A percentile compares a stretch with the other conserved stretches of the same genome.
Evolutionary conservation across 441 rosid species (phyloP).

Genomic region (California macrophylla): DNA sequence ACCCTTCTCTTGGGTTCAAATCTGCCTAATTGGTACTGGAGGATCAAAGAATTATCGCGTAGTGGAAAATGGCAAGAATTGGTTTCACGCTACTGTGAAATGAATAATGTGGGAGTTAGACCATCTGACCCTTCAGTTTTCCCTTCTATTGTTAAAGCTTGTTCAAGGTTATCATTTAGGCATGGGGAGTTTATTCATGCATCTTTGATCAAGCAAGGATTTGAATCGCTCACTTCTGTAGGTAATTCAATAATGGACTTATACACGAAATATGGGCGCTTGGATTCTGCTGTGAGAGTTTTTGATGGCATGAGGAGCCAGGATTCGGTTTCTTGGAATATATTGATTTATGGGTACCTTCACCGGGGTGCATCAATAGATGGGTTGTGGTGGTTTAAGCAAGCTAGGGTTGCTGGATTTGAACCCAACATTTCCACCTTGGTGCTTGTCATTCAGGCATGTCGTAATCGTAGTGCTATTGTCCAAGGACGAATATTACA

Average conservation of each 20-base stretch:
- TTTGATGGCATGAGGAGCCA: conserved; percentile 30
- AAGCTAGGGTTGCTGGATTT: conserved; percentile 42
- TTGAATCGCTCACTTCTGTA: conserved; percentile 36
- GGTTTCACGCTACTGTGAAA: conserved; percentile 30
- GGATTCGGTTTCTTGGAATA: conserved; percentile 71
- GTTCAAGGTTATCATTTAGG: conserved; percentile 28
- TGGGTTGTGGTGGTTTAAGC: conserved; percentile 40
- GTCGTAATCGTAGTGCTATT: conserved; percentile 19
- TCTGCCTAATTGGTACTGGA: conserved; percentile 26
- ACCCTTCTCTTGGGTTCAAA: background rate
- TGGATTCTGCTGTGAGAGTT: conserved; percentile 28
- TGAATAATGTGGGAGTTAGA: conserved; percentile 29
- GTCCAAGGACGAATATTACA: conserved; percentile 34
- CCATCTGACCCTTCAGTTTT: conserved; percentile 35
- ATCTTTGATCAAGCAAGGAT: conserved; percentile 43
- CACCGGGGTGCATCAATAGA: conserved; percentile 31
- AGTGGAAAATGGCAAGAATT: conserved; percentile 48
- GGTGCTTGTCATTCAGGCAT: conserved; percentile 46
- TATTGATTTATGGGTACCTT: conserved; percentile 42
- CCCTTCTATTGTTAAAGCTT: conserved; percentile 49
- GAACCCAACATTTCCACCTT: conserved; percentile 47
- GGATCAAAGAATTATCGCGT: conserved; percentile 37
- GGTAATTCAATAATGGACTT: conserved; percentile 53
- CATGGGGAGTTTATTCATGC: conserved; percentile 43
- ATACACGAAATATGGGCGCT: conserved; percentile 43